Evolutionary conservation across 441 rosid genomes (phyloP).

Genomic region (Gossypium schwendimanii): DNA sequence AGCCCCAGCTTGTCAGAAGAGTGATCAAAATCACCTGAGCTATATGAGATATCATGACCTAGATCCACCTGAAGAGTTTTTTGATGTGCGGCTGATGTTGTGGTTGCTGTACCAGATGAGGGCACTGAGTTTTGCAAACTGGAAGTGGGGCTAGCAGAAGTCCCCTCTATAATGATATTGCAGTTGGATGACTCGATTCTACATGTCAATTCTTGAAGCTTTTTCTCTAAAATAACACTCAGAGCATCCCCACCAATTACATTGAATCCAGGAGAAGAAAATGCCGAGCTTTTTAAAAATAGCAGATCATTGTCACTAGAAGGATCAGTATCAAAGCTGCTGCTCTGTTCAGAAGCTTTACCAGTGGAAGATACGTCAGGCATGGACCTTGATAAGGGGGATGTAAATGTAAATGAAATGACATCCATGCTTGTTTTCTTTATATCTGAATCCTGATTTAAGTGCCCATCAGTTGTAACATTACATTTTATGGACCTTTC

Average conservation of each 20-base stretch:
- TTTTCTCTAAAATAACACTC: conserved; percentile 67
- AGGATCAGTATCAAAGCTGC: conserved; percentile 21
- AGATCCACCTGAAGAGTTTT: conserved; percentile 32
- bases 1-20: conserved; percentile 26
- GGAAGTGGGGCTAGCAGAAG: conserved; percentile 32
- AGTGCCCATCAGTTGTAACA: conserved; percentile 27
- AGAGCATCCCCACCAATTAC: conserved; percentile 45
- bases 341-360: conserved; percentile 17
- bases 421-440: conserved; percentile 58
- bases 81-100: conserved; percentile 28
- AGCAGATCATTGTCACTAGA: conserved; percentile 19
- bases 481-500: conserved; percentile 36
- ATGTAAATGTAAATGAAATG: conserved; percentile 81
- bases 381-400: conserved; percentile 41
- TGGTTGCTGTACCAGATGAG: conserved; percentile 21
- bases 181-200: conserved; percentile 54
- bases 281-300: conserved; percentile 17
- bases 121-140: conserved; percentile 33
- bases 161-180: conserved; percentile 42
- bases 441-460: conserved; percentile 25
- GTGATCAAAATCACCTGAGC: conserved; percentile 30
- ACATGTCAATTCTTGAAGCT: conserved; percentile 61
- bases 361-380: background rate
- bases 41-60: conserved; percentile 27
- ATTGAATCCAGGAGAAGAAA: conserved; percentile 33